A percentile compares a stretch with the other conserved stretches of the same genome.
Conservation (phyloP, 345 rosid species). For the Alliaria petiolata region DNA sequence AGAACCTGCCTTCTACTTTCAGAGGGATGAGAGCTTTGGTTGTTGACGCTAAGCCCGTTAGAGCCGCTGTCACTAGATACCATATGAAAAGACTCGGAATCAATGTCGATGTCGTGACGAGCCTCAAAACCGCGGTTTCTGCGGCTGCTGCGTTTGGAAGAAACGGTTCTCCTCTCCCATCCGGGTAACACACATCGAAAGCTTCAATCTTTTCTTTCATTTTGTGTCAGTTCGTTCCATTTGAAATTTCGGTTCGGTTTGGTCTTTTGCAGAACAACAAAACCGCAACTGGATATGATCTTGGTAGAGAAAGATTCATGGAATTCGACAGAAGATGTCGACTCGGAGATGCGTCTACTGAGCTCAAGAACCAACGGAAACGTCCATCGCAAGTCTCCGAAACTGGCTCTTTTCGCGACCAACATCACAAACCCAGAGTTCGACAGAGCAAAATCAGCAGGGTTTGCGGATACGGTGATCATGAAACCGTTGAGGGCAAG, state of each 20-base stretch:
- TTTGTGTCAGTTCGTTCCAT: neutral
- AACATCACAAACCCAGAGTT: slow-evolving; percentile 59
- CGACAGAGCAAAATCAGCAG: slow-evolving; percentile 73
- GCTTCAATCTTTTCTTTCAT: neutral
- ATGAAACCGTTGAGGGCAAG: slow-evolving; percentile 96
- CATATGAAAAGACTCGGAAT: slow-evolving; percentile 94
- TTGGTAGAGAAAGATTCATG: slow-evolving; percentile 91
- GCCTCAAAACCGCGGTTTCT: slow-evolving; percentile 36
- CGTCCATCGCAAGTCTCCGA: slow-evolving; percentile 44
- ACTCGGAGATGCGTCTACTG: slow-evolving; percentile 29
- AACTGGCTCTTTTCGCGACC: slow-evolving; percentile 74
- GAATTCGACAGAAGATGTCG: slow-evolving; percentile 52
- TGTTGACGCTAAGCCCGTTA: slow-evolving; percentile 80
- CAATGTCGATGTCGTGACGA: slow-evolving; percentile 54
- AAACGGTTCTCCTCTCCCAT: slow-evolving; percentile 43
- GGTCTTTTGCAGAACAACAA: slow-evolving; percentile 33
- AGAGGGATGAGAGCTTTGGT: slow-evolving; percentile 78
- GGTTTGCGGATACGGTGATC: slow-evolving; percentile 81
- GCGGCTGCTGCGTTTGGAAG: slow-evolving; percentile 29
- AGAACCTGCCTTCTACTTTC: slow-evolving; percentile 65
- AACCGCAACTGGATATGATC: slow-evolving; percentile 54
- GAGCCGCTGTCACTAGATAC: slow-evolving; percentile 87
- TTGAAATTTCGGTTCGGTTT: neutral
- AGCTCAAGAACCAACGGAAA: slow-evolving; percentile 55
- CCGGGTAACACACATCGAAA: slow-evolving; percentile 40